phyloP scores from a whole-genome alignment of 2,329 filamentous ascomycete species.

The Chaetomiaceae sp. region DNA sequence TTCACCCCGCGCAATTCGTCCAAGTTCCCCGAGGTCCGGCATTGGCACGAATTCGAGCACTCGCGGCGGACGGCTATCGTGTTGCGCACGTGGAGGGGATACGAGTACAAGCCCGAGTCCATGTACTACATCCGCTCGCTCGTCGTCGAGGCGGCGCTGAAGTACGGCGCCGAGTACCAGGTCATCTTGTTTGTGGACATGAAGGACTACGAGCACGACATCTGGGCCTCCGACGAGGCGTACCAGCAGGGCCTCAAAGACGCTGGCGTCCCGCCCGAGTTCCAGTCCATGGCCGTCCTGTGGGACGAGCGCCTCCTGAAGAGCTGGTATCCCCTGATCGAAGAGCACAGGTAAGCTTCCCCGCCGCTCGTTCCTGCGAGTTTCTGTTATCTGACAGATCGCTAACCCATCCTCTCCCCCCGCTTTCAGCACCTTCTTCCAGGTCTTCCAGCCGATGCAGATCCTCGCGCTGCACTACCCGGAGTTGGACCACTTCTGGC shows the following conservation, averaged over 20 bases:
- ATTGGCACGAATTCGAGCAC: conserved; percentile 27
- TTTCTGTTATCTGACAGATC: no score
- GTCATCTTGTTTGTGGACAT: conserved; percentile 58
- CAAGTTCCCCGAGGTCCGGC: conserved; percentile 20
- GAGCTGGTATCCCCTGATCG: conserved; percentile 57
- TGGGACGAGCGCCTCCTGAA: conserved; percentile 65
- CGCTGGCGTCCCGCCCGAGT: conserved; percentile 54
- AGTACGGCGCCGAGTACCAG: conserved; percentile 57
- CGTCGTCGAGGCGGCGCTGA: conserved; percentile 55
- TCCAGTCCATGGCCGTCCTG: conserved; percentile 61
- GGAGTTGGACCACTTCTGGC: conserved; percentile 33
- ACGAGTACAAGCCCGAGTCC: conserved; percentile 54
- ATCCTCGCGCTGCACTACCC: conserved; percentile 31
- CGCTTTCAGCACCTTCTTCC: conserved; percentile 27
- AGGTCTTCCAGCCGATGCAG: conserved; percentile 31
- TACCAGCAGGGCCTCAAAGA: conserved; percentile 46
- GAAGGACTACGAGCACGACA: conserved; percentile 45
- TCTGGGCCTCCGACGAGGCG: conserved; percentile 46
- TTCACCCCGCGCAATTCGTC: conserved; percentile 19
- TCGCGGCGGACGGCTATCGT: conserved; percentile 27
- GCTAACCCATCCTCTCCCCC: not conserved
- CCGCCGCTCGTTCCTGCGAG: no score
- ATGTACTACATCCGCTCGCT: conserved; percentile 57
- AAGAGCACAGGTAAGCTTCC: conserved; percentile 37
- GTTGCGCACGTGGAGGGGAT: conserved; percentile 35